Percentiles rank a stretch among this genome's conserved stretches.
phyloP scores from a whole-genome alignment of 306 rosid genomes.

The Casuarina equisetifolia region DNA sequence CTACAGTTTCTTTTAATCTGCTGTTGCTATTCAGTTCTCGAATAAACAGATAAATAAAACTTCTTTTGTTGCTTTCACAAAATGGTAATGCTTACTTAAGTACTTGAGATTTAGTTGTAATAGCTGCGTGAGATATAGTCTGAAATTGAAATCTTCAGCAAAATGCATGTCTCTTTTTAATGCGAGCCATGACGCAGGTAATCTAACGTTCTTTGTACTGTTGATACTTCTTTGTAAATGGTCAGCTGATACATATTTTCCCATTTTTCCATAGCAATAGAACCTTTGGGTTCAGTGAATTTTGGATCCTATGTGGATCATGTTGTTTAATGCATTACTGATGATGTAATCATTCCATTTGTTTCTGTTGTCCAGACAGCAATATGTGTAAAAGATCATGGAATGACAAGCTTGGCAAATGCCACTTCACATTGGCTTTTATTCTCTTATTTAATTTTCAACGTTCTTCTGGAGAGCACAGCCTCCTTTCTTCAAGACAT shows the following conservation, averaged over 20 bases:
- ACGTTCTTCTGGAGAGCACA: slow-evolving; percentile 46
- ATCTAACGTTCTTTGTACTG: neutral
- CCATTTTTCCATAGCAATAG: neutral
- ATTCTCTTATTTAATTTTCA: slow-evolving; percentile 54
- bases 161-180: neutral
- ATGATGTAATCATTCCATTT: slow-evolving; percentile 22
- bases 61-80: neutral
- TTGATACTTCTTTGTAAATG: neutral
- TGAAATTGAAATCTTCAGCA: neutral
- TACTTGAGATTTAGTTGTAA: neutral
- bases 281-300: neutral
- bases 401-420: slow-evolving; percentile 75
- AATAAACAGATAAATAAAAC: neutral
- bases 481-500: slow-evolving; percentile 38
- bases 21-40: slow-evolving; percentile 8
- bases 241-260: neutral
- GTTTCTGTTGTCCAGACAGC: slow-evolving; percentile 49
- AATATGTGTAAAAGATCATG: slow-evolving; percentile 53
- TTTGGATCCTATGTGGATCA: neutral
- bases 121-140: neutral
- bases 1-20: slow-evolving; percentile 13
- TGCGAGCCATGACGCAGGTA: neutral
- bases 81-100: neutral
- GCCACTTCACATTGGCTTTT: slow-evolving; percentile 80
- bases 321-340: slow-evolving; percentile 6